Evolutionary conservation across 78 protist genomes (phyloP).

Genomic region (Planoprotostelium fungivorum): DNA sequence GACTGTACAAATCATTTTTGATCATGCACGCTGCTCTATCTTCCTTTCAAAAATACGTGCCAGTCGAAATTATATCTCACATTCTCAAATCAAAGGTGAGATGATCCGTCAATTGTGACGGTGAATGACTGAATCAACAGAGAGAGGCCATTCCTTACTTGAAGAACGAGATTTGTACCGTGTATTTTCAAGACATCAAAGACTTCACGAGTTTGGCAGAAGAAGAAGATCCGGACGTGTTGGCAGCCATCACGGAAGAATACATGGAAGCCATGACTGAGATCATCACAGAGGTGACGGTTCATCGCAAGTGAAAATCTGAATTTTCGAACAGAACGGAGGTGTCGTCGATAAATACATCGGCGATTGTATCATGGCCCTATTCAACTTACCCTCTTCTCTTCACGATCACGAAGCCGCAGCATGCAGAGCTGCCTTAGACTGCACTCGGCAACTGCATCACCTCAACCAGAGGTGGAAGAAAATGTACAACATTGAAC

Average conservation of each 20-base stretch:
- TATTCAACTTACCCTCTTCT: background rate
- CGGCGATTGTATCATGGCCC: background rate
- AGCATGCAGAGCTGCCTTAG: background rate
- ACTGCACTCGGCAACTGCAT: background rate
- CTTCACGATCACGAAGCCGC: background rate
- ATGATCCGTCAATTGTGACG: background rate
- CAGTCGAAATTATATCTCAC: background rate
- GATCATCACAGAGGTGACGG: background rate
- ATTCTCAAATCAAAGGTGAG: background rate
- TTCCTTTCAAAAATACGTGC: background rate
- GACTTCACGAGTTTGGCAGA: background rate
- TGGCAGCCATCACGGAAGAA: background rate
- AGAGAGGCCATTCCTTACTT: background rate
- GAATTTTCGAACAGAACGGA: background rate
- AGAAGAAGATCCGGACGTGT: background rate
- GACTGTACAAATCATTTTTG: background rate
- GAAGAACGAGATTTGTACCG: background rate
- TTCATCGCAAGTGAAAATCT: background rate
- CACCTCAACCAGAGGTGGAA: background rate
- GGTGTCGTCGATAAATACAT: background rate
- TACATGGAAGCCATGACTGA: background rate
- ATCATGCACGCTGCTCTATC: background rate
- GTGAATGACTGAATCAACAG: background rate
- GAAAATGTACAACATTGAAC: background rate
- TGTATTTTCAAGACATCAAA: background rate